Percentiles rank a stretch among this genome's conserved stretches.
These are phyloP conservation scores for Aureobasidium sp. DNA, from an alignment of 2,329 filamentous ascomycete genomes.

Conservation along the genomic window DNA sequence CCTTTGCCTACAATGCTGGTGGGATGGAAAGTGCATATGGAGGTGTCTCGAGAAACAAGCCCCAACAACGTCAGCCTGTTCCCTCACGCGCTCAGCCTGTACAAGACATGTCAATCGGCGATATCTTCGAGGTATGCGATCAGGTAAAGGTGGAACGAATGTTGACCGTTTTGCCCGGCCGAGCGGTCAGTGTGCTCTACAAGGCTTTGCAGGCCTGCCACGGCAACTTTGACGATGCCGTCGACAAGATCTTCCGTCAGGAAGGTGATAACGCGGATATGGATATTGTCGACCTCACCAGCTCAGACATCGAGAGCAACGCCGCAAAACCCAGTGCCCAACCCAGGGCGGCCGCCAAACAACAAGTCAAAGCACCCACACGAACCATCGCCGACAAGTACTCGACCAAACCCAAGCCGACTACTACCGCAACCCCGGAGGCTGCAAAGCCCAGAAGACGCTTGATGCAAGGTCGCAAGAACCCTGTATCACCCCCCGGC, in stretches of 20 bases:
- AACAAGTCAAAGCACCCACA: conserved; percentile 45
- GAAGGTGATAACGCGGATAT: conserved; percentile 19
- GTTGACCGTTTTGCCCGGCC: conserved; percentile 37
- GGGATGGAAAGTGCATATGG: conserved; percentile 35
- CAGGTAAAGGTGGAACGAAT: conserved; percentile 46
- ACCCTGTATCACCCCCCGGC: conserved; percentile 20
- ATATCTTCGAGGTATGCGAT: conserved; percentile 43
- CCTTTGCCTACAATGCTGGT: conserved; percentile 28
- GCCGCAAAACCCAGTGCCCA: conserved; percentile 15
- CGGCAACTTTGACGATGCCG: conserved; percentile 48
- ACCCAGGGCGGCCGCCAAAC: conserved; percentile 43
- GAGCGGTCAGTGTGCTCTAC: conserved; percentile 39
- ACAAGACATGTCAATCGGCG: conserved; percentile 36
- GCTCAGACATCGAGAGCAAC: conserved; percentile 31
- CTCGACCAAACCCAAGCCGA: conserved; percentile 8
- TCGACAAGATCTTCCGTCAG: conserved; percentile 36
- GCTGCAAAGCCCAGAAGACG: conserved; percentile 25
- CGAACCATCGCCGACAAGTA: conserved; percentile 44
- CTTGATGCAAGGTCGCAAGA: conserved; percentile 43
- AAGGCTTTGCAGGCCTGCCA: conserved; percentile 42
- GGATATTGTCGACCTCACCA: conserved; percentile 22
- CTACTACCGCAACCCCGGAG: conserved; percentile 14
- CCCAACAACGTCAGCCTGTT: conserved; percentile 26
- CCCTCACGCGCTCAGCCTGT: conserved; percentile 36
- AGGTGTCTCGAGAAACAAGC: conserved; percentile 17